Base-by-base conservation (phyloP, 1,284 basidiomycete genomes). In the Moniliophthora roreri region DNA sequence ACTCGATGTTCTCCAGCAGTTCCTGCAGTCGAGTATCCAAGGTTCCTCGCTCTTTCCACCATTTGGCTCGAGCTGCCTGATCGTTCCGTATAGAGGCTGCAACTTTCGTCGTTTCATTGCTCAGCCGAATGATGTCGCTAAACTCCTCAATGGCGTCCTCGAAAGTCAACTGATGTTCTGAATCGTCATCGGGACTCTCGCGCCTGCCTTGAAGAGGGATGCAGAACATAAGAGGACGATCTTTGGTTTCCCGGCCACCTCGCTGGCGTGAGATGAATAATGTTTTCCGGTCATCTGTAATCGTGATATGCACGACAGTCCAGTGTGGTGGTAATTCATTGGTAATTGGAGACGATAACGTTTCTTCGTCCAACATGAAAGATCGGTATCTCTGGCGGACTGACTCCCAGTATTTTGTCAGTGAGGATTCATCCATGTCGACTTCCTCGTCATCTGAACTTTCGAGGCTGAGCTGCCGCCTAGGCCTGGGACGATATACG, bases 1-100 rank as follows among this genome's bases (percentile, higher is more conserved):
- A 93, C 67, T 99, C 96, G 35, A 99, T 87, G 57, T 86, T 91
- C 57, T 85, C 84, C 24, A 98, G 71, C 8, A 99, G 73, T 34
- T 85, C 81, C 47, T 84, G 76, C 64, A 99, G 68, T 24, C 93
- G 79, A 46, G 74, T 77, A 65, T 99, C 95, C 26, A 99, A 78
- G 24, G 79, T 80, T 40, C 78, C 75, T 10, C 94, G 79, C 49
- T 86, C 79, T 36, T 81, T 83, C 96, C 96, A 99, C 96, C 96
- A 98, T 1, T 76, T 78, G 1, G 79, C 74, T 53, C 82, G 75
- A 0, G 81, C 89, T n/a, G 82, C 78, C 52, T 77, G 78, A 66
- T 88, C 81, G 41, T 84, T 78, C 48, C 80, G 78, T 54, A 98
- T 80, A 54, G 85, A 75, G 44, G 82, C 83, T 0, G 94, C 94